phyloP scores from a whole-genome alignment of 1,284 basidiomycete species.

The Pterulicium gracile region DNA sequence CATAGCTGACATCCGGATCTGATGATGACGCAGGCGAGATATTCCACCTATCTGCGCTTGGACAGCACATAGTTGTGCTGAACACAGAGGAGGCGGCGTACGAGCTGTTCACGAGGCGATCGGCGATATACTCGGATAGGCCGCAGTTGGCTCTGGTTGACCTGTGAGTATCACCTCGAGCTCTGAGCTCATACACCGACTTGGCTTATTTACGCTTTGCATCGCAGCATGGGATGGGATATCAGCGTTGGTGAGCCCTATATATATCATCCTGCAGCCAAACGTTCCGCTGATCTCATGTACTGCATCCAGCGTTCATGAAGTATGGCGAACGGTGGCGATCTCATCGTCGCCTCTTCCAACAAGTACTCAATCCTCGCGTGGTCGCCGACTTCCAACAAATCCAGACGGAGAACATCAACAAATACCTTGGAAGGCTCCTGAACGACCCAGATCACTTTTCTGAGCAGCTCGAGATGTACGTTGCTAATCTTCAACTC shows the following conservation, averaged over 20 bases:
- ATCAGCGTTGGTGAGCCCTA: slow-evolving; percentile 15
- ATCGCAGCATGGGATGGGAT: slow-evolving; percentile 24
- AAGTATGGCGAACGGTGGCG: neutral
- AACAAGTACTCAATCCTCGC: slow-evolving; percentile 4
- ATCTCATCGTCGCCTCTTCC: slow-evolving; percentile 10
- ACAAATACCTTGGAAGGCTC: slow-evolving; percentile 1
- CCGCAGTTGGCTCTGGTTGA: slow-evolving; percentile 17
- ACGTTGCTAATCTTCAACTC: no score
- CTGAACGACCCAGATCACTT: slow-evolving; percentile 7
- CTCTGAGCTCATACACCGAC: no score
- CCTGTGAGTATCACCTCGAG: slow-evolving; percentile 9
- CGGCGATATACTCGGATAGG: slow-evolving; percentile 20
- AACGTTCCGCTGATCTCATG: neutral
- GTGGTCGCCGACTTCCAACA: slow-evolving; percentile 2
- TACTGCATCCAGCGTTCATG: neutral
- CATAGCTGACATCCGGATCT: no score
- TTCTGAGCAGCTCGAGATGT: slow-evolving; percentile 1
- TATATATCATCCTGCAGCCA: slow-evolving; percentile 12
- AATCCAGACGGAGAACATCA: neutral
- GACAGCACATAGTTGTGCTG: slow-evolving; percentile 19
- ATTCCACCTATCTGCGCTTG: slow-evolving; percentile 18
- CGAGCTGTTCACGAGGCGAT: slow-evolving; percentile 23
- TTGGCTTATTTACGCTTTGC: no score
- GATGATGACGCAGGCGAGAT: slow-evolving; percentile 16
- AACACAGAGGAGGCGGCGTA: slow-evolving; percentile 19